A percentile compares a stretch with the other conserved stretches of the same genome.
Evolutionary conservation across 2,329 filamentous ascomycete genomes (phyloP).

Genomic region (Sarocladium brachiariae): DNA sequence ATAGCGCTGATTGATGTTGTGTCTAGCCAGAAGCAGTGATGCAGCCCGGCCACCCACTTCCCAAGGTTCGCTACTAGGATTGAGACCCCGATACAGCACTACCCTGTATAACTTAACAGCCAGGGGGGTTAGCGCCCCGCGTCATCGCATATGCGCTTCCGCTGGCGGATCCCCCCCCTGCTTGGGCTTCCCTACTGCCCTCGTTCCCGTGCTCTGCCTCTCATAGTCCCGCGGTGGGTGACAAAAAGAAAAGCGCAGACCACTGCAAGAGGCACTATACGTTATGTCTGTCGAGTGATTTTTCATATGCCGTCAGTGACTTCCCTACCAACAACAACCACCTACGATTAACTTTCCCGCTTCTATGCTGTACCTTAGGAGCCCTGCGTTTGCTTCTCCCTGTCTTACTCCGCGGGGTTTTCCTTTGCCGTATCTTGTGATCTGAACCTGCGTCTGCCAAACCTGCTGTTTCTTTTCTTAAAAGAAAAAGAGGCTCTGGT

Average conservation of each 20-base stretch:
- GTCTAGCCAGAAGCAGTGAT: constrained; percentile 1
- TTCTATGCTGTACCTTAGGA: too few relatives aligned
- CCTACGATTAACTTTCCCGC: too few relatives aligned
- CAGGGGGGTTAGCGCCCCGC: background rate
- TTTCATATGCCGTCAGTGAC: background rate
- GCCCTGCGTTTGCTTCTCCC: background rate
- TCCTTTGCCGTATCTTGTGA: too few relatives aligned
- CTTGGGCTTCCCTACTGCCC: constrained; percentile 3
- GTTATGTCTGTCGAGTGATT: background rate
- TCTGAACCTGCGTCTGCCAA: too few relatives aligned
- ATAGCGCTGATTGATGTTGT: constrained; percentile 1
- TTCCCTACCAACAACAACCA: background rate
- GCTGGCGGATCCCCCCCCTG: background rate
- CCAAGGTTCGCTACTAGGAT: background rate
- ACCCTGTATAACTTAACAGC: background rate
- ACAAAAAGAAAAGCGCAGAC: constrained; percentile 3
- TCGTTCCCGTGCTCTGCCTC: constrained; percentile 1
- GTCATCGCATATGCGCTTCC: background rate
- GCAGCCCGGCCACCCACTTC: constrained; percentile 5
- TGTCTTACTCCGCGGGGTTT: too few relatives aligned
- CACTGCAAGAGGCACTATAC: background rate
- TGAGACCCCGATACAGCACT: background rate
- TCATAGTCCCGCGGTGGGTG: background rate
- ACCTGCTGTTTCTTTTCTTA: too few relatives aligned
- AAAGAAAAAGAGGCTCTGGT: too few relatives aligned